Evolutionary conservation across 2,329 filamentous ascomycete genomes (phyloP).

Genomic region (Ceratocystis diversiconidia): DNA sequence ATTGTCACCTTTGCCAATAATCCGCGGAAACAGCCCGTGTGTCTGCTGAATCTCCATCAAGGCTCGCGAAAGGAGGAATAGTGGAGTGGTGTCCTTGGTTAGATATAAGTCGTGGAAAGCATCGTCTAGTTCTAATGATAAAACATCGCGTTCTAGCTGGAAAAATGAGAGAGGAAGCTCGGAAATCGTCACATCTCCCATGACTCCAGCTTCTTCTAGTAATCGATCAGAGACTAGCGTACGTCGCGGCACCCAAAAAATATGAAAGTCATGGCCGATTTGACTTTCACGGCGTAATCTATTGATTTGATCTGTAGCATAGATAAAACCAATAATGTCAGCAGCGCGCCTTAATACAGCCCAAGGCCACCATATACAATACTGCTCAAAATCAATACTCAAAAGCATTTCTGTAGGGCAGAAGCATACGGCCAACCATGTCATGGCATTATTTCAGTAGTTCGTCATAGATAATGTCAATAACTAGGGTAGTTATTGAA

Average conservation of each 20-base stretch:
- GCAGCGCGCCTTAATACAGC: not conserved
- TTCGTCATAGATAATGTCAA: not conserved
- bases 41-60: conserved; percentile 88
- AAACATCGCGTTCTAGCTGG: conserved; percentile 75
- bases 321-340: conserved; percentile 18
- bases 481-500: not conserved
- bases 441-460: not conserved
- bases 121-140: conserved; percentile 81
- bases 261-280: conserved; percentile 86
- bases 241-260: conserved; percentile 89
- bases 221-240: conserved; percentile 84
- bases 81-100: conserved; percentile 78
- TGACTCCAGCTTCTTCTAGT: conserved; percentile 79
- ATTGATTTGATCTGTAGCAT: conserved; percentile 65
- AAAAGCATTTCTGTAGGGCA: not conserved
- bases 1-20: conserved; percentile 91
- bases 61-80: conserved; percentile 76
- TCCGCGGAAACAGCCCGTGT: conserved; percentile 84
- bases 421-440: not conserved
- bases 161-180: conserved; percentile 85
- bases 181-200: conserved; percentile 79
- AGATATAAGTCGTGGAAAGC: conserved; percentile 80
- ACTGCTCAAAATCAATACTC: not conserved
- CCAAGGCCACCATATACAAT: not conserved
- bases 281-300: conserved; percentile 75